phyloP scores from a whole-genome alignment of 257 asterid species.

The Nicotiana paniculata region DNA sequence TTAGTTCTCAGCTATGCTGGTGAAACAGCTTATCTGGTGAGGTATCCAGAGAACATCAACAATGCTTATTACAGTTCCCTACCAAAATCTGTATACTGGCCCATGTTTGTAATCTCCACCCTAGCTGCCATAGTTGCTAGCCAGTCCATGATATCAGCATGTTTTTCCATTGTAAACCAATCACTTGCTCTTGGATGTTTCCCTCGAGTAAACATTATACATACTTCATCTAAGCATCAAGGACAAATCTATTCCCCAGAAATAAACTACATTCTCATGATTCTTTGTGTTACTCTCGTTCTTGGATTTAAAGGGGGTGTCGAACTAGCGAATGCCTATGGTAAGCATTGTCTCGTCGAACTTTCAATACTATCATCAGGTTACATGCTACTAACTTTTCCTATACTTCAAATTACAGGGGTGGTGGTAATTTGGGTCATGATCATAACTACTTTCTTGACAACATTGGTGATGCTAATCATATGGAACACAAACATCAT shows the following conservation, averaged over 20 bases:
- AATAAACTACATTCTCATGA: constrained; percentile 30
- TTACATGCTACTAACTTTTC: background rate
- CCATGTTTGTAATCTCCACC: constrained; percentile 62
- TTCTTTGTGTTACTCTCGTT: constrained; percentile 29
- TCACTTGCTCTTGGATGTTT: constrained; percentile 62
- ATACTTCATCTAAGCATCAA: constrained; percentile 48
- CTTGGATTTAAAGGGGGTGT: constrained; percentile 53
- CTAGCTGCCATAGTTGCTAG: constrained; percentile 38
- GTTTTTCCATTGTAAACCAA: constrained; percentile 58
- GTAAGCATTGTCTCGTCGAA: constrained; percentile 14
- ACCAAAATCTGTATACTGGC: constrained; percentile 60
- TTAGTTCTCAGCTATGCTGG: constrained; percentile 57
- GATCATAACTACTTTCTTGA: constrained; percentile 50
- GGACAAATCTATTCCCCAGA: constrained; percentile 79
- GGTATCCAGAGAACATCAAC: constrained; percentile 43
- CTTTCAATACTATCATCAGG: background rate
- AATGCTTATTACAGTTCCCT: constrained; percentile 63
- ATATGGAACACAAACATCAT: constrained; percentile 17
- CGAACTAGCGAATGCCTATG: constrained; percentile 44
- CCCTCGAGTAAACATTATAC: constrained; percentile 53
- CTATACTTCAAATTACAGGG: constrained; percentile 14
- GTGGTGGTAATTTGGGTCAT: constrained; percentile 77
- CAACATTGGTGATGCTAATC: constrained; percentile 42
- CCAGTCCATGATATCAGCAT: constrained; percentile 74
- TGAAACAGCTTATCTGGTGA: constrained; percentile 54